These are phyloP conservation scores for Diplotaxis tenuifolia DNA, from an alignment of 345 rosid genomes.

Conservation along the genomic window DNA sequence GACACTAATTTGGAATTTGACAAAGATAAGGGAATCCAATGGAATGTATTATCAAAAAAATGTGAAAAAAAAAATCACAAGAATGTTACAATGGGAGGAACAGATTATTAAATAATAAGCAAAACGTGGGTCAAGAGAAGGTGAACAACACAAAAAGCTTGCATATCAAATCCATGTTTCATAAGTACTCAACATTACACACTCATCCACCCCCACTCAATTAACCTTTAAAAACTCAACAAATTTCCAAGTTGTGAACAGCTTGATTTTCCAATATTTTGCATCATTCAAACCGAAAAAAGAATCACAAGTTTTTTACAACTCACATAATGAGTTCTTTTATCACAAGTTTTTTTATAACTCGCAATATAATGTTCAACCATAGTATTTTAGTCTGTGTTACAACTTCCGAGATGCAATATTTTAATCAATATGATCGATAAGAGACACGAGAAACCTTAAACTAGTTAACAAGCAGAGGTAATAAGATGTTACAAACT, in stretches of 20 bases:
- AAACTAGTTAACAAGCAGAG: too few relatives aligned
- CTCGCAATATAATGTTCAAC: neutral
- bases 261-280: neutral
- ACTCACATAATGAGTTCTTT: neutral
- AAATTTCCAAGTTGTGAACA: slow-evolving; percentile 19
- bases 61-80: neutral
- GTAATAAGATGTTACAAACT: too few relatives aligned
- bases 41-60: slow-evolving; percentile 1
- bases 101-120: neutral
- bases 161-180: slow-evolving; percentile 39
- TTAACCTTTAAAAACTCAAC: neutral
- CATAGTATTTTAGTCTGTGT: neutral
- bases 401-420: slow-evolving; percentile 17
- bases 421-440: too few relatives aligned
- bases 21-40: slow-evolving; percentile 15
- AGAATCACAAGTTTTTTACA: too few relatives aligned
- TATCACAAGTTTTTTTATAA: too few relatives aligned
- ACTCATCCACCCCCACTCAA: slow-evolving; percentile 31
- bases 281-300: neutral
- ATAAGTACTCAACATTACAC: slow-evolving; percentile 34
- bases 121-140: slow-evolving; percentile 21
- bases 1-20: neutral
- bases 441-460: too few relatives aligned
- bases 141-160: slow-evolving; percentile 1
- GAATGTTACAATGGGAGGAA: neutral